These are phyloP conservation scores for Xylaria sp. DNA, from an alignment of 2,329 filamentous ascomycete genomes.

Conservation along the genomic window DNA sequence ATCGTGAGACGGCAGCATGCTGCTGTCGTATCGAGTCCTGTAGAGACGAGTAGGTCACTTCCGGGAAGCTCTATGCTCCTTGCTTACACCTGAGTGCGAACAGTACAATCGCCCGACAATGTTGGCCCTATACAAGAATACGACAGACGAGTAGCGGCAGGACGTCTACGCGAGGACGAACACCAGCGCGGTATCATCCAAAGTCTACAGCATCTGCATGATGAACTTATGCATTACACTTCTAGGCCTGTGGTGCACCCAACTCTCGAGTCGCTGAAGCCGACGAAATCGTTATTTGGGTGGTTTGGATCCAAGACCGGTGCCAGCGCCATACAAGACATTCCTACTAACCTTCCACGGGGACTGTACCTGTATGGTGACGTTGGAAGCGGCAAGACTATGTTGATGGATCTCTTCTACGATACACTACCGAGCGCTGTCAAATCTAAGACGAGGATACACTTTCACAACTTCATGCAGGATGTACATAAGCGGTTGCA, in stretches of 20 bases:
- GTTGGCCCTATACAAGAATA: slow-evolving; percentile 88
- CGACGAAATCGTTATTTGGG: slow-evolving; percentile 66
- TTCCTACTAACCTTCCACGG: slow-evolving; percentile 81
- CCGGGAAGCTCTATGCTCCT: slow-evolving; percentile 8
- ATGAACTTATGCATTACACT: slow-evolving; percentile 79
- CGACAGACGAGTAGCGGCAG: slow-evolving; percentile 79
- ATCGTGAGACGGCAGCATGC: slow-evolving; percentile 39
- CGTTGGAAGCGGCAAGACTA: slow-evolving; percentile 97
- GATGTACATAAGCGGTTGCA: slow-evolving; percentile 93
- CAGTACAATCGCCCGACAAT: slow-evolving; percentile 47
- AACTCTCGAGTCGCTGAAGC: slow-evolving; percentile 75
- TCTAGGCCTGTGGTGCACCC: slow-evolving; percentile 82
- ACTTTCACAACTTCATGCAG: slow-evolving; percentile 99
- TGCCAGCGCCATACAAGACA: slow-evolving; percentile 58
- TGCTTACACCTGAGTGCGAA: slow-evolving; percentile 22
- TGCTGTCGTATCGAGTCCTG: slow-evolving; percentile 36
- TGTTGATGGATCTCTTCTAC: slow-evolving; percentile 99
- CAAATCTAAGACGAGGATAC: slow-evolving; percentile 86
- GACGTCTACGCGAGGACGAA: slow-evolving; percentile 83
- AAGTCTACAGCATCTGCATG: slow-evolving; percentile 87
- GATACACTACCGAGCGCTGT: slow-evolving; percentile 88
- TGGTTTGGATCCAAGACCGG: slow-evolving; percentile 66
- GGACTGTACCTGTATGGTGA: slow-evolving; percentile 96
- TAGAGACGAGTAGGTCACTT: slow-evolving; percentile 41
- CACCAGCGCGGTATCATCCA: slow-evolving; percentile 94